Conservation (phyloP, 768 basidiomycete genomes). For the Lentinula sp. region DNA sequence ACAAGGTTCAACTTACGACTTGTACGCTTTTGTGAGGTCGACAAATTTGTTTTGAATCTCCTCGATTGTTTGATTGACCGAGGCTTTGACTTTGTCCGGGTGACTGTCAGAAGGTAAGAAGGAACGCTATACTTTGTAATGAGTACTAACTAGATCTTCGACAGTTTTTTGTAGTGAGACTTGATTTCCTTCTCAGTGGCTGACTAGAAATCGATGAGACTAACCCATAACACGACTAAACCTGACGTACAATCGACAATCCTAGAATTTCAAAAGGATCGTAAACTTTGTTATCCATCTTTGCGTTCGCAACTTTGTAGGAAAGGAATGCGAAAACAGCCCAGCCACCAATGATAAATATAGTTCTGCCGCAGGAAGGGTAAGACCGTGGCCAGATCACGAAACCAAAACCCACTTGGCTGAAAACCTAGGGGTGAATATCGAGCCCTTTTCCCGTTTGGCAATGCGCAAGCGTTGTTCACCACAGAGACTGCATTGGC, state of each 20-base stretch:
- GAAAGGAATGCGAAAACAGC: conserved; percentile 56
- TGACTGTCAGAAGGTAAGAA: conserved; percentile 49
- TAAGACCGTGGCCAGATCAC: background rate
- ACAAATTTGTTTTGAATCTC: conserved; percentile 84
- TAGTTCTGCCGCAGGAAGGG: conserved; percentile 34
- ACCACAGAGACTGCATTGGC: conserved; percentile 57
- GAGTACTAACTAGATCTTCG: conserved; percentile 67
- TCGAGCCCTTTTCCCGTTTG: conserved; percentile 37
- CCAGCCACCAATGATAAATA: conserved; percentile 72
- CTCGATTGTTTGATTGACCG: conserved; percentile 80
- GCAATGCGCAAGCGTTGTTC: conserved; percentile 43
- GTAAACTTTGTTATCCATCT: conserved; percentile 68
- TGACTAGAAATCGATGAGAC: background rate
- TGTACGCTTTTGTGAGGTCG: conserved; percentile 95
- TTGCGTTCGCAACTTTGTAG: conserved; percentile 56
- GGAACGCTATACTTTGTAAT: background rate
- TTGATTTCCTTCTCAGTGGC: conserved; percentile 88
- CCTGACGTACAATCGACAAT: conserved; percentile 48
- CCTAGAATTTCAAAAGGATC: conserved; percentile 94
- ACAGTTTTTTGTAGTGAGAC: conserved; percentile 89
- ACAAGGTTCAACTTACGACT: conserved; percentile 56
- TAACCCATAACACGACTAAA: background rate
- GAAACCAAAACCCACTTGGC: conserved; percentile 36
- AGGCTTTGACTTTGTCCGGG: conserved; percentile 90
- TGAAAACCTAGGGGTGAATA: conserved; percentile 42